Conservation (phyloP, 2,329 filamentous ascomycete genomes). For the Pezicula carpinea region DNA sequence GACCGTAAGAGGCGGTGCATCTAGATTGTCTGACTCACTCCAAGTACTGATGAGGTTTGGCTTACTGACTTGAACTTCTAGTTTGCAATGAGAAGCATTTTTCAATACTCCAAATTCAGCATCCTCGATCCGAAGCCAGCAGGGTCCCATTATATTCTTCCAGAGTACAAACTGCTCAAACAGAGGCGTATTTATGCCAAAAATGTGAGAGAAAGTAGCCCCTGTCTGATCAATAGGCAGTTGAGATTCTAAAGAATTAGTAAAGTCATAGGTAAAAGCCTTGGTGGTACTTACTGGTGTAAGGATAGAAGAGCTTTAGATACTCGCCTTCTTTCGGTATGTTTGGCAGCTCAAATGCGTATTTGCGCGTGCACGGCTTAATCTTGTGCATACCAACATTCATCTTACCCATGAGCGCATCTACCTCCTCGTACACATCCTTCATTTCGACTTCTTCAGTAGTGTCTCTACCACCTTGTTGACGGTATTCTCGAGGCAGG, state of each 20-base stretch:
- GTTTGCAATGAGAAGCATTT: slow-evolving; percentile 95
- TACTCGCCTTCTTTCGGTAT: slow-evolving; percentile 89
- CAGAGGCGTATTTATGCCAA: slow-evolving; percentile 86
- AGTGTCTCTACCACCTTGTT: slow-evolving; percentile 61
- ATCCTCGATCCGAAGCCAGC: slow-evolving; percentile 88
- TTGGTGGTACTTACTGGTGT: slow-evolving; percentile 57
- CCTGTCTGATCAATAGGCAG: slow-evolving; percentile 69
- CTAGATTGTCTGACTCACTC: slow-evolving; percentile 73
- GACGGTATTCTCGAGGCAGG: slow-evolving; percentile 68
- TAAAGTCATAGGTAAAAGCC: neutral
- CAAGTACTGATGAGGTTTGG: slow-evolving; percentile 71
- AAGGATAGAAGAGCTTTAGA: slow-evolving; percentile 93
- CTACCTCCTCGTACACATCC: slow-evolving; percentile 87
- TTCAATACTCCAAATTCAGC: slow-evolving; percentile 80
- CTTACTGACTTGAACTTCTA: slow-evolving; percentile 78
- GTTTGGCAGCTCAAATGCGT: slow-evolving; percentile 86
- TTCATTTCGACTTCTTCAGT: slow-evolving; percentile 78
- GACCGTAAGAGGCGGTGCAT: slow-evolving; percentile 83
- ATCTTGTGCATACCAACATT: slow-evolving; percentile 89
- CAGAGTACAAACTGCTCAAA: slow-evolving; percentile 98
- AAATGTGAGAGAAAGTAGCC: slow-evolving; percentile 90
- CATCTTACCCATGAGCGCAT: slow-evolving; percentile 80
- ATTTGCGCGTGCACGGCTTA: slow-evolving; percentile 84
- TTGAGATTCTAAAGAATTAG: slow-evolving; percentile 48
- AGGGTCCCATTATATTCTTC: slow-evolving; percentile 99